phyloP scores from a whole-genome alignment of 345 rosid genomes.

The Odontarrhena argentea region DNA sequence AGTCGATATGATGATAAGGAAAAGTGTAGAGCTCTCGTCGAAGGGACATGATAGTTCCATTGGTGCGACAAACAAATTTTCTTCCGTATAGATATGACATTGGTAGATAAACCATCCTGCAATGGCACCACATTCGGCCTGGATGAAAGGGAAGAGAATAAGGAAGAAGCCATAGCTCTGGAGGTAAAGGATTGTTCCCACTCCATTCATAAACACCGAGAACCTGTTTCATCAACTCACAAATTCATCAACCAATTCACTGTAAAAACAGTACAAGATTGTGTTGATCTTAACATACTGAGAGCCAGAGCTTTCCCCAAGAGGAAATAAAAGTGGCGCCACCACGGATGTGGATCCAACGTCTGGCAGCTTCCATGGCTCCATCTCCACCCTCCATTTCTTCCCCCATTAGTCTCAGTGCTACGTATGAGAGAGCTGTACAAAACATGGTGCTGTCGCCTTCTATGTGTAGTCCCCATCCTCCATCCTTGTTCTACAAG shows the following conservation, averaged over 20 bases:
- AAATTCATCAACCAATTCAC: not conserved
- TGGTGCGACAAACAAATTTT: slow-evolving; percentile 54
- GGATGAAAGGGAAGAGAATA: slow-evolving; percentile 38
- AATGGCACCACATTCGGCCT: slow-evolving; percentile 34
- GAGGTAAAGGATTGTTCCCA: slow-evolving; percentile 62
- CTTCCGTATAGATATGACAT: slow-evolving; percentile 74
- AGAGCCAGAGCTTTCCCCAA: slow-evolving; percentile 35
- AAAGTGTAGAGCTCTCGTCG: slow-evolving; percentile 53
- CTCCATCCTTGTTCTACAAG: slow-evolving; percentile 15
- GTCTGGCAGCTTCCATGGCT: slow-evolving; percentile 32
- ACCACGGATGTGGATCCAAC: slow-evolving; percentile 27
- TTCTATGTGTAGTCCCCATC: slow-evolving; percentile 38
- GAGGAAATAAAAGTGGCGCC: slow-evolving; percentile 27
- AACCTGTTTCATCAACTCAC: slow-evolving; percentile 12
- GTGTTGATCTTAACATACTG: slow-evolving; percentile 8
- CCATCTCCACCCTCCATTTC: slow-evolving; percentile 35
- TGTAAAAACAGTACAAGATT: not conserved
- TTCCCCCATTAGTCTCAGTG: slow-evolving; percentile 29
- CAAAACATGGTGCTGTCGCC: slow-evolving; percentile 35
- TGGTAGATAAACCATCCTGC: slow-evolving; percentile 41
- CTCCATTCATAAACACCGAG: slow-evolving; percentile 58
- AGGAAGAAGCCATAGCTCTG: slow-evolving; percentile 62
- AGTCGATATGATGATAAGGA: slow-evolving; percentile 57
- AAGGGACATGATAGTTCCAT: slow-evolving; percentile 47
- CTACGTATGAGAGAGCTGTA: slow-evolving; percentile 30